Evolutionary conservation across 345 rosid species (phyloP).

Genomic region (Boechera retrofracta): DNA sequence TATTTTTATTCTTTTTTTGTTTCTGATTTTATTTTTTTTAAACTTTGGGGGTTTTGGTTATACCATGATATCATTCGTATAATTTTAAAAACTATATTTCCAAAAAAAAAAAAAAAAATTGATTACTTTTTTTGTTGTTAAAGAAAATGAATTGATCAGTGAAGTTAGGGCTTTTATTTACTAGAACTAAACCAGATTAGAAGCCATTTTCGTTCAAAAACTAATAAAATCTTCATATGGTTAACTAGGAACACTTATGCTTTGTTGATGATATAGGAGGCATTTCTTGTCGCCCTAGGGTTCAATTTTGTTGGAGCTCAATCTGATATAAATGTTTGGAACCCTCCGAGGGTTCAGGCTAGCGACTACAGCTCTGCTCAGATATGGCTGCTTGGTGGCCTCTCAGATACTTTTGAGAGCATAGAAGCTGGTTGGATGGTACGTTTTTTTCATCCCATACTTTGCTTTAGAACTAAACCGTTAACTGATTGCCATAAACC

Average conservation of each 20-base stretch:
- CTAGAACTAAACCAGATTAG: neutral
- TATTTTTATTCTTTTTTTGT: neutral
- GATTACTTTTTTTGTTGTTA: too few species aligned
- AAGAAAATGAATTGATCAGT: neutral
- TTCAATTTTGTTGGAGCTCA: slow-evolving; percentile 51
- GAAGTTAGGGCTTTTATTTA: neutral
- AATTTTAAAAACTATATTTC: too few species aligned
- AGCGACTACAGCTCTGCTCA: slow-evolving; percentile 51
- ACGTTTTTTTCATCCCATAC: neutral
- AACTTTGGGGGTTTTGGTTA: neutral
- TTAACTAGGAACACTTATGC: neutral
- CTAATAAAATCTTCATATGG: neutral
- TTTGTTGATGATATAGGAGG: slow-evolving; percentile 46
- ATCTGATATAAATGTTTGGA: slow-evolving; percentile 62
- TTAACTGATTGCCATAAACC: neutral
- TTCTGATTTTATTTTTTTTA: neutral
- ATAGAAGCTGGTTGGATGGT: slow-evolving; percentile 66
- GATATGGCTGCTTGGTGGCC: slow-evolving; percentile 55
- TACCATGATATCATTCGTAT: neutral
- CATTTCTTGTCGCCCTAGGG: slow-evolving; percentile 43
- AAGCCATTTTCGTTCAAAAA: too few species aligned
- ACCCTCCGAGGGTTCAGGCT: slow-evolving; percentile 45
- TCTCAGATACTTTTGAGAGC: slow-evolving; percentile 41
- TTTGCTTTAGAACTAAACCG: neutral
- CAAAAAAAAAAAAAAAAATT: too few species aligned